Evolutionary conservation across 2,329 filamentous ascomycete genomes (phyloP).

Genomic region (Colletotrichum sp.): DNA sequence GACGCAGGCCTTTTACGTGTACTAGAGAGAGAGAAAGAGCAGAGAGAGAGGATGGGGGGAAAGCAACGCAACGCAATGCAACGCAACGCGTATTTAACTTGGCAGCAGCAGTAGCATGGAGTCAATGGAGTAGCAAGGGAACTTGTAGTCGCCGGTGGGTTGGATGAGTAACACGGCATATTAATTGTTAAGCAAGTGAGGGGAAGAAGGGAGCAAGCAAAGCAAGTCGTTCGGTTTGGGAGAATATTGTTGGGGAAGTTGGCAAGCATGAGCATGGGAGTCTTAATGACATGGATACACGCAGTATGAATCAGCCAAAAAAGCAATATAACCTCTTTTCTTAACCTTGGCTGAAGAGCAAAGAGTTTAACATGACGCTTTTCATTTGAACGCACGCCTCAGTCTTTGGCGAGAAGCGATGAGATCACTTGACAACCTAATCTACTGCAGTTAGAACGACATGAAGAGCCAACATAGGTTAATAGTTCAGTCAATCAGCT

Average conservation of each 20-base stretch:
- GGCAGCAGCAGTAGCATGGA: not conserved
- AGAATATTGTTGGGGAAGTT: not conserved
- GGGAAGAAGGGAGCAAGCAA: not conserved
- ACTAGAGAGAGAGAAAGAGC: slow-evolving; percentile 44
- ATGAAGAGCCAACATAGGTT: not conserved
- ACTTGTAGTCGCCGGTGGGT: not conserved
- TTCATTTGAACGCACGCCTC: not conserved
- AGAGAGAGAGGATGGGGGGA: no score
- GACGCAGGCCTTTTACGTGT: slow-evolving; percentile 79
- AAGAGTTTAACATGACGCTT: not conserved
- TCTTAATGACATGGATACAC: slow-evolving; percentile 4
- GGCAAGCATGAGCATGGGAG: not conserved
- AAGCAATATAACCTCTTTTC: not conserved
- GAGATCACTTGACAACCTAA: not conserved
- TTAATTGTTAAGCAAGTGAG: not conserved
- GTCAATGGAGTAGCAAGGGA: not conserved
- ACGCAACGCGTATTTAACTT: not conserved
- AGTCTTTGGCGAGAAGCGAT: not conserved
- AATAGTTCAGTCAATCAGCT: not conserved
- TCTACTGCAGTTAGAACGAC: not conserved
- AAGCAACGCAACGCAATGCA: not conserved
- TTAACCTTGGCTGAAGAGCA: not conserved
- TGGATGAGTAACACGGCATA: not conserved
- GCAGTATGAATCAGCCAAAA: not conserved
- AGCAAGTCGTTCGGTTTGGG: not conserved